phyloP scores from a whole-genome alignment of 768 basidiomycete genomes.

The Russula abietina region DNA sequence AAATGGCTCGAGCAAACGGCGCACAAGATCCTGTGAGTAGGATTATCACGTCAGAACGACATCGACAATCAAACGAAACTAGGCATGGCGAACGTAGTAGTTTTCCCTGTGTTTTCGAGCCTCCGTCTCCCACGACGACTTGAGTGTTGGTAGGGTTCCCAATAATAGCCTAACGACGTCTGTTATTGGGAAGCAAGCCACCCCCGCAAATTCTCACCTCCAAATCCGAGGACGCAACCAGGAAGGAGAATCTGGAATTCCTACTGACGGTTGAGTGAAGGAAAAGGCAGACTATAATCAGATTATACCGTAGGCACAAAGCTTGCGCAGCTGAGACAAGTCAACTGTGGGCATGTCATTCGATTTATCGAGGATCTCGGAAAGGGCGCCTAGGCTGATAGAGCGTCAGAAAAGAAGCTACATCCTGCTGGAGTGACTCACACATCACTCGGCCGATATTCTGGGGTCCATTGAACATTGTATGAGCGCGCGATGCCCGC shows the following conservation, averaged over 20 bases:
- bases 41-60: constrained; percentile 8
- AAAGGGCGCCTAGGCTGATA: constrained; percentile 47
- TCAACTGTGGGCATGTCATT: constrained; percentile 47
- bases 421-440: constrained; percentile 30
- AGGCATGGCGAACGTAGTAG: constrained; percentile 55
- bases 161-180: constrained; percentile 48
- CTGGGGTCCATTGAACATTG: constrained; percentile 56
- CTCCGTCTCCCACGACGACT: constrained; percentile 54
- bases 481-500: constrained; percentile 47
- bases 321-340: constrained; percentile 45
- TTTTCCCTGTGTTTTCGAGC: constrained; percentile 54
- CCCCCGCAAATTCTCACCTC: constrained; percentile 47
- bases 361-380: constrained; percentile 52
- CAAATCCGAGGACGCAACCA: constrained; percentile 75
- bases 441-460: constrained; percentile 57
- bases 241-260: constrained; percentile 65
- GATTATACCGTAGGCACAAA: constrained; percentile 58
- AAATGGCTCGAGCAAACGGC: constrained; percentile 54
- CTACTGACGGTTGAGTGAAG: constrained; percentile 33
- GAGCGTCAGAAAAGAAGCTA: constrained; percentile 13
- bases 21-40: constrained; percentile 55
- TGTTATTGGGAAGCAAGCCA: constrained; percentile 11
- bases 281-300: constrained; percentile 9
- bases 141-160: constrained; percentile 52
- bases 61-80: not conserved